phyloP scores from a whole-genome alignment of 202 grass and related monocot species.

The Digitaria exilis region DNA sequence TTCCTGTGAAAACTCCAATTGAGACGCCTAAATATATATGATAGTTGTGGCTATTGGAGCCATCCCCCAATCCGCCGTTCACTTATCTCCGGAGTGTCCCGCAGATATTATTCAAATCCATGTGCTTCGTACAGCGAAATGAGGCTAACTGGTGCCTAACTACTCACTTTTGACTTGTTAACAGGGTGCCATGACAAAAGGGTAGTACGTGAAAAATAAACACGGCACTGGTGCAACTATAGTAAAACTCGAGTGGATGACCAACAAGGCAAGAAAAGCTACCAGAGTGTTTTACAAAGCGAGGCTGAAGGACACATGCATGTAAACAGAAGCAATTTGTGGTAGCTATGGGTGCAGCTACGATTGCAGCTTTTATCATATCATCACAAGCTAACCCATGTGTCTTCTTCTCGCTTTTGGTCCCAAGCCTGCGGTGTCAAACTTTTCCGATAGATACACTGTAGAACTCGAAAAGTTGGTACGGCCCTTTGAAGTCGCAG shows the following conservation, averaged over 20 bases:
- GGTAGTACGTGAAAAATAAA: background rate
- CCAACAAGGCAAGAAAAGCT: too few relatives aligned
- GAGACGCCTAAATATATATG: too few relatives aligned
- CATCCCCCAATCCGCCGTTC: too few relatives aligned
- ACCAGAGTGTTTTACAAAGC: too few relatives aligned
- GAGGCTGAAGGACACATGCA: too few relatives aligned
- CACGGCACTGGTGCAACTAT: background rate
- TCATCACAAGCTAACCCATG: background rate
- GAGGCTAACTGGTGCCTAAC: too few relatives aligned
- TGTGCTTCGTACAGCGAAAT: too few relatives aligned
- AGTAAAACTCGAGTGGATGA: background rate
- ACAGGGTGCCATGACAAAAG: background rate
- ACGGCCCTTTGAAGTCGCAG: background rate
- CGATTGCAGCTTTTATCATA: background rate
- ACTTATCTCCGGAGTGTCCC: too few relatives aligned
- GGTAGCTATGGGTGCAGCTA: background rate
- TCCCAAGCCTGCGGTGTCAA: background rate
- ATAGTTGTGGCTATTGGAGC: too few relatives aligned
- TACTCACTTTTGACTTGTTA: too few relatives aligned
- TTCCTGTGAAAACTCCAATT: too few relatives aligned
- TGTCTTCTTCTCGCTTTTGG: background rate
- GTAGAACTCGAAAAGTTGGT: background rate
- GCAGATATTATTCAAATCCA: too few relatives aligned
- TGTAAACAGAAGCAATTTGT: background rate
- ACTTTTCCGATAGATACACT: background rate